Conservation (phyloP, 2,329 filamentous ascomycete genomes). For the Macrophomina tecta region DNA sequence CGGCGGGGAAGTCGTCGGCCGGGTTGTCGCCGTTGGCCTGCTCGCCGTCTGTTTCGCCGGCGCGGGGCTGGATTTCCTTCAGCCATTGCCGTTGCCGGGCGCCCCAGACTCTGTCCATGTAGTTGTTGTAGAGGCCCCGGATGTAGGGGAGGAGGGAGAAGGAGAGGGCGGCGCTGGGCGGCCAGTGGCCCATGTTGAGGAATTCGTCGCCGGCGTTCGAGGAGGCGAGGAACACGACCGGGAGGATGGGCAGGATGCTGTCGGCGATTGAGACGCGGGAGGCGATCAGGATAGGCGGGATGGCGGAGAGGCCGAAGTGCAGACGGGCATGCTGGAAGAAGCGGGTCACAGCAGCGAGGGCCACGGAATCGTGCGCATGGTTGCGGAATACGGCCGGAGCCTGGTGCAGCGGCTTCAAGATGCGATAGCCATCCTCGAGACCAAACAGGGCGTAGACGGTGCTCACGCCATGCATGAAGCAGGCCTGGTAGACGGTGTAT, state of each 20-base stretch:
- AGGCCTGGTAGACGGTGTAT: constrained; percentile 50
- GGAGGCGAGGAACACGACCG: constrained; percentile 65
- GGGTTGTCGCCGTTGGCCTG: constrained; percentile 40
- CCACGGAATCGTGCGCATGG: constrained; percentile 37
- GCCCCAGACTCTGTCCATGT: constrained; percentile 66
- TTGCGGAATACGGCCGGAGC: constrained; percentile 43
- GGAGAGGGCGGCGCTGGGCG: constrained; percentile 69
- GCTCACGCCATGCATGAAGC: constrained; percentile 65
- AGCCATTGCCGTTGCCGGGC: constrained; percentile 66
- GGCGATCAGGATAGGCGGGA: constrained; percentile 71
- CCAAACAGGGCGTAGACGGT: constrained; percentile 72
- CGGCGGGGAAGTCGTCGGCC: constrained; percentile 33
- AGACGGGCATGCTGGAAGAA: constrained; percentile 55
- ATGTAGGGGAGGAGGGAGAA: constrained; percentile 71
- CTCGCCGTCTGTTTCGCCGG: constrained; percentile 44
- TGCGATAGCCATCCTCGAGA: constrained; percentile 61
- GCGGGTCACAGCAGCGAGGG: constrained; percentile 39
- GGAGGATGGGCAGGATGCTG: constrained; percentile 66
- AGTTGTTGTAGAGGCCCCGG: constrained; percentile 66
- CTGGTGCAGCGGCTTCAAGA: constrained; percentile 54
- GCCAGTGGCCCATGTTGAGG: constrained; percentile 65
- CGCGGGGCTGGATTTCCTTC: constrained; percentile 65
- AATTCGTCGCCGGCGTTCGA: constrained; percentile 51
- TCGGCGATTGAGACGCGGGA: constrained; percentile 66
- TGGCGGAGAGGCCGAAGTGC: constrained; percentile 68